phyloP scores from a whole-genome alignment of 2,329 filamentous ascomycete genomes.

The Fusarium chuoi region DNA sequence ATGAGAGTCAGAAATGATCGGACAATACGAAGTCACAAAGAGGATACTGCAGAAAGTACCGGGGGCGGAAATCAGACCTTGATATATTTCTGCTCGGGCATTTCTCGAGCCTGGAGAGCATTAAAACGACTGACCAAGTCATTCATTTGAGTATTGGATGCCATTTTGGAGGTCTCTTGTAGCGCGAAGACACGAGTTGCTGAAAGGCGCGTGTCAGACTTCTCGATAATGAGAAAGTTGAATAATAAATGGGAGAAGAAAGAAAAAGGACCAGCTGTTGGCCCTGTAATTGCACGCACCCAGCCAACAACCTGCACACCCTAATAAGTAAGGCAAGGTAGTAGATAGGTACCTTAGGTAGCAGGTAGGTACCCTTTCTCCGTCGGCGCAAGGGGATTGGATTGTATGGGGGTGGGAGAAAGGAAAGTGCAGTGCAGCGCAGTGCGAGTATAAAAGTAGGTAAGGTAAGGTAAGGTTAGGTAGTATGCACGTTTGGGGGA shows the following conservation, averaged over 20 bases:
- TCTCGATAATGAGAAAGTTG: slow-evolving; percentile 3
- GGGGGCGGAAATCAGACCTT: background rate
- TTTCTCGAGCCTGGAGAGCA: background rate
- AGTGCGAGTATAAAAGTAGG: background rate
- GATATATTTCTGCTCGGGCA: background rate
- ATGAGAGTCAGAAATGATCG: background rate
- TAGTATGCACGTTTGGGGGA: slow-evolving; percentile 28
- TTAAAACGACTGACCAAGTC: background rate
- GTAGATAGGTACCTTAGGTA: background rate
- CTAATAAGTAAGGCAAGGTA: background rate
- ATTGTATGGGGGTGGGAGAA: slow-evolving; percentile 3
- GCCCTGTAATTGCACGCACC: slow-evolving; percentile 26
- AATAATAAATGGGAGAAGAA: background rate
- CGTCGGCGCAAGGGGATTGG: slow-evolving; percentile 31
- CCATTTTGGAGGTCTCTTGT: background rate
- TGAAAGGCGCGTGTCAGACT: slow-evolving; percentile 25
- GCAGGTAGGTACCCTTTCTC: background rate
- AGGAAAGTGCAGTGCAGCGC: slow-evolving; percentile 11
- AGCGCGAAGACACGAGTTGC: background rate
- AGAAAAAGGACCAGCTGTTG: slow-evolving; percentile 18
- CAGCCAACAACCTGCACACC: slow-evolving; percentile 28
- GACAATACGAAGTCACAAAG: background rate
- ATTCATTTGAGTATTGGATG: background rate
- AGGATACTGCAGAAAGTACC: background rate
- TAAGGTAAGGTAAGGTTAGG: background rate